A percentile compares a stretch with the other conserved stretches of the same genome.
phyloP scores from a whole-genome alignment of 2,329 filamentous ascomycete species.

The Aspergillus sp. region DNA sequence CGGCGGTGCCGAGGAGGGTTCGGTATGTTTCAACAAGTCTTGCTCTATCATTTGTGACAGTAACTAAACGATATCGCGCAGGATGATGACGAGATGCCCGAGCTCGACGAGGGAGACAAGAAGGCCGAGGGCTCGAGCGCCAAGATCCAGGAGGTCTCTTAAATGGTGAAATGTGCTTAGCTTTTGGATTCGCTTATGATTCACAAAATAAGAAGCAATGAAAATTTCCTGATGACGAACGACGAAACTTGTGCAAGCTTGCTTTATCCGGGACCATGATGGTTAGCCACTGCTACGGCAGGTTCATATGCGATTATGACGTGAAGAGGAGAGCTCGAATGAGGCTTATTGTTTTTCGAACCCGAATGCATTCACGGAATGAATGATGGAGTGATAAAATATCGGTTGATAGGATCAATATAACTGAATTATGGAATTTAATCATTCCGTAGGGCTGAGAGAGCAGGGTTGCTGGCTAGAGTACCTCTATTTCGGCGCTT shows the following conservation, averaged over 20 bases:
- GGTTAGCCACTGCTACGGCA: background rate
- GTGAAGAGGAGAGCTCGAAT: background rate
- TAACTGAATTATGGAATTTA: background rate
- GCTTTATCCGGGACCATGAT: background rate
- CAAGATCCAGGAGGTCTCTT: constrained; percentile 40
- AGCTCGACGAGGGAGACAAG: constrained; percentile 53
- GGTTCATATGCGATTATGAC: background rate
- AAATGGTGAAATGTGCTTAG: constrained; percentile 17
- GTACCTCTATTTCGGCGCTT: background rate
- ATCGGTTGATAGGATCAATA: background rate
- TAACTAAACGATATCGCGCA: constrained; percentile 9
- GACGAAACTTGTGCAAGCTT: background rate
- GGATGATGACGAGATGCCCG: constrained; percentile 79
- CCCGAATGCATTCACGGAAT: background rate
- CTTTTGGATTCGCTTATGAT: constrained; percentile 23
- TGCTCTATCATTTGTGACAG: background rate
- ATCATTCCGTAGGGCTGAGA: background rate
- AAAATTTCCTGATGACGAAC: constrained; percentile 6
- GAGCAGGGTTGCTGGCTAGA: background rate
- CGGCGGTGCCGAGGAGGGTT: constrained; percentile 40
- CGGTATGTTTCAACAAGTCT: constrained; percentile 33
- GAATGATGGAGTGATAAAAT: background rate
- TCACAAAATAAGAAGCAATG: constrained; percentile 25
- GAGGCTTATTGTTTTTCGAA: background rate
- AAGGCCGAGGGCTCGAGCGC: constrained; percentile 37